Evolutionary conservation across 129 eudicot genomes (phyloP), one percentile per base, ranked within the genome.

Genomic region (Sambucus nigra): DNA sequence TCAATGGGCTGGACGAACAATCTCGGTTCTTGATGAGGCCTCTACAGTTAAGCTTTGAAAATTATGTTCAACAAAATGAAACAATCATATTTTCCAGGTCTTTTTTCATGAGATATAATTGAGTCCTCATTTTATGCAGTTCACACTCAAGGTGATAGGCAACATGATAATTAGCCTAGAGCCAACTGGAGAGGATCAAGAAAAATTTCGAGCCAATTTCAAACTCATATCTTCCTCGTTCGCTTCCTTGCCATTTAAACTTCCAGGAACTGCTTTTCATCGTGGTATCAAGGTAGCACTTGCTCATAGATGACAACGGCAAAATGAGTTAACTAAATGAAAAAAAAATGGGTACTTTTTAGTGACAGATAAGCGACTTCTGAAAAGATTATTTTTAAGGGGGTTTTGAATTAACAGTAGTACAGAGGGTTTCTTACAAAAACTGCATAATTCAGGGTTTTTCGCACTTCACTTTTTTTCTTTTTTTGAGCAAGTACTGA

Each of bases 91-190:
- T 11, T 29, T 18, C 41, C 33, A 7, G 12, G 15, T 5, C 13
- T 8, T 17, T 44, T 26, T 28, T 64, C 29, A 56, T 25, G 20
- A 47, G 5, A 20, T 41, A 29, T 28, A 33, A 16, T 10, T 32
- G 26, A 1, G 20, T 26, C 47, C 38, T 25, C 12, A 21, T 2
- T 27, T 59, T 39, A 4, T 80, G 84, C 79, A 84, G 94, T 84
- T 84, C 61, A 80, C 94, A 13, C 54, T 85, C 16, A 72, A 85
- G 76, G 89, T 85, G 35, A 85, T 85, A 11, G 88, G 94, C 14
- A 70, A 80, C 73, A 80, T 85, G 94, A 80, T 85, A 50, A 85
- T 85, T 88, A 85, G 94, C 75, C 72, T 85, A 57, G 94, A 80
- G 77, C 94, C 94, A 35, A 53, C 70, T 2, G 86, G 94, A 18